Evolutionary conservation across 2,329 filamentous ascomycete genomes (phyloP).

Genomic region (Phoma sp.): DNA sequence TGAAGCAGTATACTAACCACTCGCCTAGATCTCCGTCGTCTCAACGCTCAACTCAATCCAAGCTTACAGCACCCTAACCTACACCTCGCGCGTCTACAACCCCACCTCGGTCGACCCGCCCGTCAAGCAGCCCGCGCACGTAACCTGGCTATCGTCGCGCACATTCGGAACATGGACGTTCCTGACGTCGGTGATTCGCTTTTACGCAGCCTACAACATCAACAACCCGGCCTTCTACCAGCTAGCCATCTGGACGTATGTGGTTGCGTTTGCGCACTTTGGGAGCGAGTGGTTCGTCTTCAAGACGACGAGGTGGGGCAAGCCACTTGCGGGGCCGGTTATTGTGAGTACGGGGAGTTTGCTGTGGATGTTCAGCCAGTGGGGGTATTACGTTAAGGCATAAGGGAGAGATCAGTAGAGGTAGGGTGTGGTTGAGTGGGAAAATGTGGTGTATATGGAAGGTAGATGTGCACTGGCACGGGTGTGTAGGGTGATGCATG

Average conservation of each 20-base stretch:
- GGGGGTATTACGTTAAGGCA: conserved; percentile 67
- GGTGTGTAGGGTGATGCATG: not conserved
- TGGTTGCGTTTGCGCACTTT: conserved; percentile 67
- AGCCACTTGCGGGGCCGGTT: conserved; percentile 65
- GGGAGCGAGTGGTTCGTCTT: conserved; percentile 81
- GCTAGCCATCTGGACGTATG: conserved; percentile 81
- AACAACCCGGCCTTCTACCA: conserved; percentile 76
- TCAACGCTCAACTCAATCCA: conserved; percentile 86
- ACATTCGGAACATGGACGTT: conserved; percentile 91
- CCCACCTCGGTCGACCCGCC: conserved; percentile 57
- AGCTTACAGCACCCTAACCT: conserved; percentile 79
- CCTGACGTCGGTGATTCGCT: conserved; percentile 74
- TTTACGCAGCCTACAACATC: conserved; percentile 86
- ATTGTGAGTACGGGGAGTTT: conserved; percentile 62
- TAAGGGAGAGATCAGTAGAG: not conserved
- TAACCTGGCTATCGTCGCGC: conserved; percentile 77
- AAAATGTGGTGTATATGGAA: not conserved
- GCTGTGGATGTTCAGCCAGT: conserved; percentile 71
- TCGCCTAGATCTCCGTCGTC: conserved; percentile 74
- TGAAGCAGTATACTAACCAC: not conserved
- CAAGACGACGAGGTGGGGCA: conserved; percentile 72
- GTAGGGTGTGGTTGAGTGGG: not conserved
- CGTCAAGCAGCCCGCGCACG: conserved; percentile 52
- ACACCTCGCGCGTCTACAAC: conserved; percentile 87
- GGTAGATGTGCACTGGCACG: not conserved